Percentiles rank a stretch among this genome's conserved stretches.
Conservation (phyloP, 2,329 filamentous ascomycete genomes). For the Pezicula carpinea region DNA sequence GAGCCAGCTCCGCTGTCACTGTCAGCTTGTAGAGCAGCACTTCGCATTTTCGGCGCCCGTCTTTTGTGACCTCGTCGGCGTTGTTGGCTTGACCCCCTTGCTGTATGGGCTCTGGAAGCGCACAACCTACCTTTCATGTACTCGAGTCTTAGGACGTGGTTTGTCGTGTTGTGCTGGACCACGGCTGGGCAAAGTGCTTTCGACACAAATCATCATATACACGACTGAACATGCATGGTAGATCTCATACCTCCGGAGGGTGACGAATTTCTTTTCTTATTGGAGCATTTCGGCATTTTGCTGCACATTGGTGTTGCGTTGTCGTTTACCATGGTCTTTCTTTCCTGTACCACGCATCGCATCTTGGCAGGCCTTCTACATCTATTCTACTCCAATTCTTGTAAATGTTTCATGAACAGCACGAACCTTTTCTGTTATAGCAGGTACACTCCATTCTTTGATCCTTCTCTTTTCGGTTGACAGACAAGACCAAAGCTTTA, state of each 20-base stretch:
- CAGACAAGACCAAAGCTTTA: too few relatives aligned
- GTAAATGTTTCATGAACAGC: slow-evolving; percentile 2
- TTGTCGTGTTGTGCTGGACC: slow-evolving; percentile 15
- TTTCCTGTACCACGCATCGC: background rate
- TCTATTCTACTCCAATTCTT: slow-evolving; percentile 6
- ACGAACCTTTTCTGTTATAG: too few relatives aligned
- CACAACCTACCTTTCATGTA: slow-evolving; percentile 16
- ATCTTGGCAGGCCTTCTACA: too few relatives aligned
- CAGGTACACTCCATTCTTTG: too few relatives aligned
- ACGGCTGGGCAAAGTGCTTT: slow-evolving; percentile 9
- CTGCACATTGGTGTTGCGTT: background rate
- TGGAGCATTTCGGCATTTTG: slow-evolving; percentile 2
- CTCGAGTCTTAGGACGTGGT: slow-evolving; percentile 12
- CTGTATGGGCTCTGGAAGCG: slow-evolving; percentile 16
- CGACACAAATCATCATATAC: slow-evolving; percentile 9
- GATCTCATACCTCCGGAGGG: slow-evolving; percentile 7
- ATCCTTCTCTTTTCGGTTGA: too few relatives aligned
- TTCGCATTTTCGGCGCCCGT: background rate
- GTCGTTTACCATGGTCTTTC: background rate
- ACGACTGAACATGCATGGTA: slow-evolving; percentile 11
- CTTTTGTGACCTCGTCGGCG: background rate
- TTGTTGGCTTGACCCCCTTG: slow-evolving; percentile 4
- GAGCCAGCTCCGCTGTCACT: slow-evolving; percentile 29
- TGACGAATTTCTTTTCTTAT: slow-evolving; percentile 6
- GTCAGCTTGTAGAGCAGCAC: slow-evolving; percentile 5